phyloP scores from a whole-genome alignment of 169 alveolate species.

The Plasmodium relictum region DNA sequence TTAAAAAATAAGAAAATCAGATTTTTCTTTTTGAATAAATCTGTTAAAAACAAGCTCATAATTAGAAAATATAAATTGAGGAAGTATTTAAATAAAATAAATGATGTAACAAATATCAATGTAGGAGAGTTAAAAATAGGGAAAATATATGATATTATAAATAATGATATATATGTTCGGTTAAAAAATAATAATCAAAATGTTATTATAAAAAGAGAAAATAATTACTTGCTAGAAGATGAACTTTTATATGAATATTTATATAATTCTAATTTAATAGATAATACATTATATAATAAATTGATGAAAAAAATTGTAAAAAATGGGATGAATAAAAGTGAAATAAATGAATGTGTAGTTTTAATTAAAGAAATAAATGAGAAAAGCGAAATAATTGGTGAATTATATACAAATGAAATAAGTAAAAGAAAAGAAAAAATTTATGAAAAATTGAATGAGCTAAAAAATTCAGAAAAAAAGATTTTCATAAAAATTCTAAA shows the following conservation, averaged over 20 bases:
- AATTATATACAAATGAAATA: conserved; percentile 54
- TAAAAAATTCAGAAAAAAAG: conserved; percentile 55
- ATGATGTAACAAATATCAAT: conserved; percentile 16
- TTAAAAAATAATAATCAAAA: conserved; percentile 37
- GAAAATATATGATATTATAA: conserved; percentile 23
- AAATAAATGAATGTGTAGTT: conserved; percentile 28
- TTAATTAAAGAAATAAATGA: conserved; percentile 50
- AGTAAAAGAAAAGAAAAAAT: conserved; percentile 72
- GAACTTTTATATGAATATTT: conserved; percentile 64
- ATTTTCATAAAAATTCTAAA: conserved; percentile 69
- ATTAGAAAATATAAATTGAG: too few species aligned
- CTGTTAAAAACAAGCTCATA: too few species aligned
- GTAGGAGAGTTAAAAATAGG: conserved; percentile 76
- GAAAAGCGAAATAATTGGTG: conserved; percentile 36
- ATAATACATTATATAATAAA: conserved; percentile 17
- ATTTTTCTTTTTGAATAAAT: too few species aligned
- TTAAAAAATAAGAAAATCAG: not conserved
- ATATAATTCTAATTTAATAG: conserved; percentile 38
- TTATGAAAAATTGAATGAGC: conserved; percentile 58
- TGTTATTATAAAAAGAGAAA: conserved; percentile 68
- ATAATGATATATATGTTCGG: conserved; percentile 64
- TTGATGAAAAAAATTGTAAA: not conserved
- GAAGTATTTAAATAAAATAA: conserved; percentile 18
- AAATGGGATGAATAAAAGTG: not conserved
- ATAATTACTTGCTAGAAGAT: conserved; percentile 55